phyloP scores from a whole-genome alignment of 1,139 yeast genomes.

The Yamadazyma atlantica region DNA sequence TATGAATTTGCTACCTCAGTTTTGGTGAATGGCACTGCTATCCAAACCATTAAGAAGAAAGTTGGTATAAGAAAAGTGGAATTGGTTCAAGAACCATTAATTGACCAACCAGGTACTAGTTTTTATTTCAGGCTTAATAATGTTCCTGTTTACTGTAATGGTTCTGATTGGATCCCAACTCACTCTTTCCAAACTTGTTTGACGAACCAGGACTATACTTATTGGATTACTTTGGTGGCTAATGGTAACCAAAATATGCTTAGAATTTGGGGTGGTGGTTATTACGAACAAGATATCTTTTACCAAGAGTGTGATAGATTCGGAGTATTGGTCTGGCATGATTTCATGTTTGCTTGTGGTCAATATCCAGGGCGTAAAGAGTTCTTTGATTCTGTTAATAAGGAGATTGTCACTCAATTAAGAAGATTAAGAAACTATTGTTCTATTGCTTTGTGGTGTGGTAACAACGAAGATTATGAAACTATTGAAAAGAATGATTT shows the following conservation, averaged over 20 bases:
- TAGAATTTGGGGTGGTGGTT: conserved; percentile 50
- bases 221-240: conserved; percentile 28
- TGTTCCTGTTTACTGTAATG: conserved; percentile 32
- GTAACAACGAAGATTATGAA: conserved; percentile 48
- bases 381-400: conserved; percentile 26
- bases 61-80: conserved; percentile 38
- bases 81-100: conserved; percentile 30
- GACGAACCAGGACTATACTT: conserved; percentile 27
- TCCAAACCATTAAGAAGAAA: conserved; percentile 6
- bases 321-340: conserved; percentile 49
- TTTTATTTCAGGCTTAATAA: conserved; percentile 41
- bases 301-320: conserved; percentile 40
- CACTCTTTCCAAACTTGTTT: conserved; percentile 34
- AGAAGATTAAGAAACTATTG: conserved; percentile 34
- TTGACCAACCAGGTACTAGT: conserved; percentile 28
- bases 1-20: conserved; percentile 22
- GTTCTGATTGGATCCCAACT: conserved; percentile 49
- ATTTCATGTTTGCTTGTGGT: conserved; percentile 52
- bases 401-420: conserved; percentile 34
- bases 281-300: conserved; percentile 38
- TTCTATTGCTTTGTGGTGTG: conserved; percentile 31
- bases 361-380: conserved; percentile 35
- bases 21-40: conserved; percentile 4
- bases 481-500: conserved; percentile 32
- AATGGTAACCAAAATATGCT: conserved; percentile 43